These are phyloP conservation scores for Volvariella surrecta DNA, from an alignment of 1,284 basidiomycete genomes.

Conservation along the genomic window DNA sequence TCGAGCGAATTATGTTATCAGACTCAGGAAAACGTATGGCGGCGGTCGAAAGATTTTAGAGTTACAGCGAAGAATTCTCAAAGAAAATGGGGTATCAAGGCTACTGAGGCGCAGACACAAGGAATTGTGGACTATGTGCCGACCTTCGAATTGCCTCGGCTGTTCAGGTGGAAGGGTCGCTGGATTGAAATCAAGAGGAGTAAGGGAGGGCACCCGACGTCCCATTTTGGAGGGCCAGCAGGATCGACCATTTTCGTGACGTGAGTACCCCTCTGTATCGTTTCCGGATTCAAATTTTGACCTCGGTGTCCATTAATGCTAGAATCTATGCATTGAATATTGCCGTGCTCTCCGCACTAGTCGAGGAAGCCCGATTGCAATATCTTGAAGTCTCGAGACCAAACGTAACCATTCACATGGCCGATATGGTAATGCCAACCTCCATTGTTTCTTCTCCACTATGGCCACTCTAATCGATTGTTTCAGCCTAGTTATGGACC, in stretches of 20 bases:
- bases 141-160: conserved; percentile 32
- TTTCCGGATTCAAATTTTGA: neutral
- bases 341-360: conserved; percentile 31
- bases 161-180: conserved; percentile 42
- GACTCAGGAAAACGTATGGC: conserved; percentile 42
- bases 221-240: conserved; percentile 7
- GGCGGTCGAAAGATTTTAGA: conserved; percentile 34
- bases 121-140: conserved; percentile 39
- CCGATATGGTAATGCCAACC: conserved; percentile 23
- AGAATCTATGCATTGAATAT: conserved; percentile 42
- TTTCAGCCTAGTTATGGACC: conserved; percentile 25
- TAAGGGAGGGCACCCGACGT: neutral
- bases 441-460: neutral
- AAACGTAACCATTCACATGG: conserved; percentile 35
- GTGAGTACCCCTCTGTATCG: conserved; percentile 14
- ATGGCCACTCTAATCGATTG: neutral
- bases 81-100: conserved; percentile 32
- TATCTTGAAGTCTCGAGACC: conserved; percentile 35
- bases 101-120: conserved; percentile 6
- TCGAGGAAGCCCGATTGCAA: conserved; percentile 33
- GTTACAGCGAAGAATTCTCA: conserved; percentile 34
- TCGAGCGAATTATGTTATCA: conserved; percentile 12
- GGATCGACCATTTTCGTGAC: conserved; percentile 20
- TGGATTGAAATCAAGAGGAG: conserved; percentile 35
- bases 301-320: neutral